Evolutionary conservation across 2,329 filamentous ascomycete species (phyloP).

Genomic region (Nectriaceae sp.): DNA sequence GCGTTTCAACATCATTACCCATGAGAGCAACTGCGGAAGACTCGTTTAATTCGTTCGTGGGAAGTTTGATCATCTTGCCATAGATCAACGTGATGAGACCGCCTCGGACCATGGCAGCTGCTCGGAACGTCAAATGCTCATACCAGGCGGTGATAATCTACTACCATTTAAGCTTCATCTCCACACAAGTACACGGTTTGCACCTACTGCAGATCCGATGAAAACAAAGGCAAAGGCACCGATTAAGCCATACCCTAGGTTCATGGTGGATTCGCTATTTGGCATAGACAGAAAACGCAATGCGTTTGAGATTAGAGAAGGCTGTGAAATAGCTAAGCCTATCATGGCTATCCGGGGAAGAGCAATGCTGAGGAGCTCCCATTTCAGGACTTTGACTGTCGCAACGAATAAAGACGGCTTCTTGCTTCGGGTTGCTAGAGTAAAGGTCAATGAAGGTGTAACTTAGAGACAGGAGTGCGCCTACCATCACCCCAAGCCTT

Average conservation of each 20-base stretch:
- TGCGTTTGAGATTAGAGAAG: conserved; percentile 31
- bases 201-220: conserved; percentile 31
- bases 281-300: conserved; percentile 30
- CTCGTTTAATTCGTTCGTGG: conserved; percentile 25
- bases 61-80: conserved; percentile 31
- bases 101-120: conserved; percentile 31
- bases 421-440: conserved; percentile 13
- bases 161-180: neutral
- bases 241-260: conserved; percentile 34
- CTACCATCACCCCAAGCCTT: conserved; percentile 26
- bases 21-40: conserved; percentile 33
- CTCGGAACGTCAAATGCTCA: conserved; percentile 34
- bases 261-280: conserved; percentile 22
- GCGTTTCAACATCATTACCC: conserved; percentile 35
- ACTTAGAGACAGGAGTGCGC: neutral
- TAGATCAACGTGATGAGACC: conserved; percentile 34
- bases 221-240: conserved; percentile 35
- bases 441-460: conserved; percentile 2
- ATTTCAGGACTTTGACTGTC: conserved; percentile 26
- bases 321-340: conserved; percentile 33
- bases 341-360: conserved; percentile 30
- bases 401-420: conserved; percentile 30
- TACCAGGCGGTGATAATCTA: conserved; percentile 35
- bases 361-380: conserved; percentile 33
- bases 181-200: no score